Base-by-base conservation (phyloP, 2,329 filamentous ascomycete species). In the Elsinoe ampelina region DNA sequence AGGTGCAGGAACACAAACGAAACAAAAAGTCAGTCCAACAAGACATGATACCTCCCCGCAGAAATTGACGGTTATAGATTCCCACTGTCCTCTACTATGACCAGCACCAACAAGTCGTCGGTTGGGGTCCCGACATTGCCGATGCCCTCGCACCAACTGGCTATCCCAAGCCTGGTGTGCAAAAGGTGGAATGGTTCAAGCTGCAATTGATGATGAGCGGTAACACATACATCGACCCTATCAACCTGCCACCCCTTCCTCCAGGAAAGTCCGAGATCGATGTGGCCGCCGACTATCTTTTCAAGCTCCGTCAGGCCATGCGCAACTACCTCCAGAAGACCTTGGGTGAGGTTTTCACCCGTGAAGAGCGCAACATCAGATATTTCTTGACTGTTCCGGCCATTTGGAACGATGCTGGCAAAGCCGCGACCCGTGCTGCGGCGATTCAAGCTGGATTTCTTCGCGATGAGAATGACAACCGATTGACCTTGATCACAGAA, bases 121-220 rank as follows among this genome's bases (percentile, higher is more conserved):
- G 93, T 65, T 98, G 93, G 93, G 93, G 93, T 61, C 91, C 92
- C 58, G 93, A 98, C 77, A 97, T 97, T 66, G 89, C 93, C 60
- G 92, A 97, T 74, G 93, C 93, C 62, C 81, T 97, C 62, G 92
- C 93, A 55, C 93, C 93, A 30, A 97, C 93, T 39, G 93, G 93
- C 61, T 97, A 97, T 72, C 93, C 93, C 64, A 97, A 97, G 77
- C 89, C 89, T 34, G 92, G 92, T 62, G 92, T 98, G 64, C 93
- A 97, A 73, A 97, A 97, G 77, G 92, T 97, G 20, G 93, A 97
- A 76, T 98, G 93, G 93, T 97, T 98, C 81, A 97, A 97, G 79
- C 81, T 98, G 64, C 93, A 98, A 76, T 83, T 98, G 58, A 97
- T 97, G 93, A 81, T 96, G 61, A 96, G 90, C 59, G 93, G 93